phyloP scores from a whole-genome alignment of 2,329 filamentous ascomycete genomes.

The Neonectria punicea region DNA sequence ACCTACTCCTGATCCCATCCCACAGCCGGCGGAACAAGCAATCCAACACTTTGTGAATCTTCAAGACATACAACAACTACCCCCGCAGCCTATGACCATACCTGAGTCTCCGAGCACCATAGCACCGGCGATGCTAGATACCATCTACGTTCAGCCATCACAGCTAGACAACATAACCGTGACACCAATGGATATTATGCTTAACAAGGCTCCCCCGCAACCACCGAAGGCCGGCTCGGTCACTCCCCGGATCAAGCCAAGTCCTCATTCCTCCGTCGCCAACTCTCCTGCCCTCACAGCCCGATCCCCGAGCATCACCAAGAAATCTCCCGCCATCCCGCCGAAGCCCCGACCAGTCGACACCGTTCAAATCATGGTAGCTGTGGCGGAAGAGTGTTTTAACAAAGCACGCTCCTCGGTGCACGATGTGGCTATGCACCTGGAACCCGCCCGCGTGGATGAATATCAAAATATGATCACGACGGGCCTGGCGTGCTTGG shows the following conservation, averaged over 20 bases:
- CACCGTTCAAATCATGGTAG: constrained; percentile 69
- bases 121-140: constrained; percentile 25
- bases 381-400: constrained; percentile 82
- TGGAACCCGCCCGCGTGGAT: constrained; percentile 59
- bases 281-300: constrained; percentile 55
- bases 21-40: constrained; percentile 35
- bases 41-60: constrained; percentile 50
- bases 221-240: constrained; percentile 37
- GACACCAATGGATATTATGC: constrained; percentile 42
- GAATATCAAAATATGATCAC: constrained; percentile 78
- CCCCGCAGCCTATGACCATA: constrained; percentile 42
- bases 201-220: constrained; percentile 32
- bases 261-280: constrained; percentile 52
- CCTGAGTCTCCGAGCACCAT: constrained; percentile 35
- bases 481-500: constrained; percentile 77
- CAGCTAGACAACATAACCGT: constrained; percentile 36
- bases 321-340: constrained; percentile 54
- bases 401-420: constrained; percentile 69
- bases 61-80: constrained; percentile 51
- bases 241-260: constrained; percentile 47
- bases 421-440: constrained; percentile 55
- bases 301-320: constrained; percentile 54
- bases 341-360: constrained; percentile 58
- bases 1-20: constrained; percentile 33
- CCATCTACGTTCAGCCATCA: constrained; percentile 25